A percentile compares a stretch with the other conserved stretches of the same genome.
Conservation (phyloP, 1,284 basidiomycete species). For the Puccinia horiana region DNA sequence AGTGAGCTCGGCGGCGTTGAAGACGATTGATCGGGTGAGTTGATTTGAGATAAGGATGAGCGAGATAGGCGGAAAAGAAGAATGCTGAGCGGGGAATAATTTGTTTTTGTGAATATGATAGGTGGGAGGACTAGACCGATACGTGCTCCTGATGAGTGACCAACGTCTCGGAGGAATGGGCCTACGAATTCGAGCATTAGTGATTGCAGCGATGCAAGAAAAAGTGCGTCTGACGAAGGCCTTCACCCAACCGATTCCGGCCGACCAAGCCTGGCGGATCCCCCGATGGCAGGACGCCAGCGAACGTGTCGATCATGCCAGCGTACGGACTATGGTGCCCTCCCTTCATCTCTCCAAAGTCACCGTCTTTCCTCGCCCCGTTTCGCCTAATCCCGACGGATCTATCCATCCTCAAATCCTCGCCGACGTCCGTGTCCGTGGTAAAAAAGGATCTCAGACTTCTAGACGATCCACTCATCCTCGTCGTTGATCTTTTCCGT, state of each 20-base stretch:
- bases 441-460: constrained; percentile 31
- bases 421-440: constrained; percentile 23
- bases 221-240: constrained; percentile 22
- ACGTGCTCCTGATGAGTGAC: constrained; percentile 69
- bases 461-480: constrained; percentile 44
- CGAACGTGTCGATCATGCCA: constrained; percentile 4
- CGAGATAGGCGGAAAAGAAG: background rate
- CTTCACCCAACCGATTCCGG: constrained; percentile 36
- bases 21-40: constrained; percentile 73
- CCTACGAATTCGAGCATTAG: constrained; percentile 67
- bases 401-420: background rate
- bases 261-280: constrained; percentile 19
- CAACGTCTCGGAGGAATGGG: constrained; percentile 72
- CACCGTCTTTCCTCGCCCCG: constrained; percentile 23
- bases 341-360: background rate
- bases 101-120: background rate
- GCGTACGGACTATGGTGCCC: constrained; percentile 39
- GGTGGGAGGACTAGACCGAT: constrained; percentile 75
- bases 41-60: too few relatives aligned
- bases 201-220: constrained; percentile 43
- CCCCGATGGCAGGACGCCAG: constrained; percentile 44
- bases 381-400: background rate
- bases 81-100: background rate
- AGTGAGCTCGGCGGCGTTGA: constrained; percentile 71
- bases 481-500: constrained; percentile 18